Percentiles rank a stretch among this genome's conserved stretches.
Evolutionary conservation across 257 asterid genomes (phyloP).

Genomic region (Haberlea rhodopensis): DNA sequence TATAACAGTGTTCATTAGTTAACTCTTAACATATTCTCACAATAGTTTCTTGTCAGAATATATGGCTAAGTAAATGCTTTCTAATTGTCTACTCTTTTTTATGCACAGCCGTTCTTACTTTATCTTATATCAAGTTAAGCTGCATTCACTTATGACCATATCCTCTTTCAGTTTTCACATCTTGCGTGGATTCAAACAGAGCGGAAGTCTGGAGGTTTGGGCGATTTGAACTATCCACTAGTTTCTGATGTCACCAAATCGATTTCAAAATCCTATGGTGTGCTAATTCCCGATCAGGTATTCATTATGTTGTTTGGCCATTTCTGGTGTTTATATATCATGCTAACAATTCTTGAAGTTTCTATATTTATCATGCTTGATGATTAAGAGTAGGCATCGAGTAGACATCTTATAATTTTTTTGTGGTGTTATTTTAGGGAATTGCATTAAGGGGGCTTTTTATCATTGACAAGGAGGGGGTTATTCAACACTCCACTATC

Average conservation of each 20-base stretch:
- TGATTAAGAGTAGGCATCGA: neutral
- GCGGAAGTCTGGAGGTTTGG: conserved; percentile 92
- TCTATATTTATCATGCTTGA: too few species aligned
- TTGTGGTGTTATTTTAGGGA: conserved; percentile 52
- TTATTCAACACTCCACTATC: conserved; percentile 90
- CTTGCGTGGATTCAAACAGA: conserved; percentile 99
- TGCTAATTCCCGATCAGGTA: conserved; percentile 80
- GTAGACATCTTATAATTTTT: conserved; percentile 16
- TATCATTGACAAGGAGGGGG: conserved; percentile 94
- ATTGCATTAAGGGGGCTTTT: conserved; percentile 94
- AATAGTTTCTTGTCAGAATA: neutral
- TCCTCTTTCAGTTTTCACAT: conserved; percentile 46
- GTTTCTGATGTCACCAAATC: conserved; percentile 86
- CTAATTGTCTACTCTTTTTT: neutral
- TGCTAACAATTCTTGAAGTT: neutral
- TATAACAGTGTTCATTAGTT: neutral
- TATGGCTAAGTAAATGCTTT: neutral
- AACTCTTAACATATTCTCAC: neutral
- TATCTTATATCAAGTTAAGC: neutral
- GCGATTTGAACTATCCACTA: conserved; percentile 84
- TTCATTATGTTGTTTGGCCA: neutral
- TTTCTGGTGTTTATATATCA: neutral
- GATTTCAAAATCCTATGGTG: conserved; percentile 59
- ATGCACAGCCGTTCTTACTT: neutral
- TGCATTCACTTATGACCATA: conserved; percentile 13